Percentiles rank a stretch among this genome's conserved stretches.
Conservation (phyloP, 805 yeast species). For the Priceomyces melissophilus region DNA sequence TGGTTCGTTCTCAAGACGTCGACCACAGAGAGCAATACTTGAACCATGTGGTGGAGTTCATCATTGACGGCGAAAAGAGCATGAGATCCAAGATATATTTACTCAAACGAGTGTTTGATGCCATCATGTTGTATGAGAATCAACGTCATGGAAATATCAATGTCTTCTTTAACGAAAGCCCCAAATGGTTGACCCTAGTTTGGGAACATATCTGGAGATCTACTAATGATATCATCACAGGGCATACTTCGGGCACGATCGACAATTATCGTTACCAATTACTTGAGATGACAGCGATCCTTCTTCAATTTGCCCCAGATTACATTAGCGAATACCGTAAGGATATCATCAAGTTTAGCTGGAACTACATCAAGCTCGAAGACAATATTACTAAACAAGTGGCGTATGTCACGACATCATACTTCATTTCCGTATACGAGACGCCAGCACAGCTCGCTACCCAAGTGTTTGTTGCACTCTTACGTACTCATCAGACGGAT, state of each 20-base stretch:
- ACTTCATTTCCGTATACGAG: slow-evolving; percentile 82
- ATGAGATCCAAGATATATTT: slow-evolving; percentile 57
- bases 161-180: slow-evolving; percentile 39
- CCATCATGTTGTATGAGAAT: slow-evolving; percentile 63
- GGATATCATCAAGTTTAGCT: slow-evolving; percentile 87
- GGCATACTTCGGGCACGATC: slow-evolving; percentile 60
- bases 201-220: slow-evolving; percentile 73
- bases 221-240: slow-evolving; percentile 47
- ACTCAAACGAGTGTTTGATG: slow-evolving; percentile 57
- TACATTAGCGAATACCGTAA: slow-evolving; percentile 61
- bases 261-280: slow-evolving; percentile 76
- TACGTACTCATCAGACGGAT: slow-evolving; percentile 82
- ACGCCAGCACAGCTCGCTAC: slow-evolving; percentile 86
- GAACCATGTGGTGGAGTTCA: slow-evolving; percentile 45
- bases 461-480: slow-evolving; percentile 85
- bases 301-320: slow-evolving; percentile 66
- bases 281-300: slow-evolving; percentile 73
- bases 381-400: slow-evolving; percentile 88
- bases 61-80: slow-evolving; percentile 41
- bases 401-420: slow-evolving; percentile 84
- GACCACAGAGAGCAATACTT: slow-evolving; percentile 50
- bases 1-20: slow-evolving; percentile 51
- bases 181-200: slow-evolving; percentile 64
- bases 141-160: slow-evolving; percentile 45
- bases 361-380: slow-evolving; percentile 89